Percentiles rank a stretch among this genome's conserved stretches.
These are phyloP conservation scores for Heterobasidion irregulare DNA, from an alignment of 1,284 basidiomycete genomes.

Conservation along the genomic window DNA sequence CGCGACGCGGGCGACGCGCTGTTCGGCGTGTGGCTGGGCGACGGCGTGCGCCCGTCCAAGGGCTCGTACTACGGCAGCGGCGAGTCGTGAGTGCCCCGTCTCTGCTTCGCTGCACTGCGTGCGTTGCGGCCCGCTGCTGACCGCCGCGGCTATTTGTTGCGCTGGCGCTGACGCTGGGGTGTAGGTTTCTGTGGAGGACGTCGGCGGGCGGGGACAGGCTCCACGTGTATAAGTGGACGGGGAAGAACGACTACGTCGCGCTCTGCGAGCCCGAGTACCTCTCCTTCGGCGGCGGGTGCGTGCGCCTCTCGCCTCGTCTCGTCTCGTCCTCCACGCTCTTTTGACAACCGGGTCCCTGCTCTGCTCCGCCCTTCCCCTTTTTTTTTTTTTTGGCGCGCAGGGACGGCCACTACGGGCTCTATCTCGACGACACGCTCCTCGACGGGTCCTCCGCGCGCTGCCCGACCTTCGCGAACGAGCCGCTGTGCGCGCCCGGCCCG, in stretches of 20 bases:
- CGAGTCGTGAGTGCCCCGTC: slow-evolving; percentile 59
- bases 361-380: background rate
- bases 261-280: slow-evolving; percentile 76
- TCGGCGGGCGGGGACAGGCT: slow-evolving; percentile 28
- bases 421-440: slow-evolving; percentile 78
- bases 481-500: slow-evolving; percentile 52
- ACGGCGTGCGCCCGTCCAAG: slow-evolving; percentile 52
- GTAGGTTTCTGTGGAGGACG: slow-evolving; percentile 72
- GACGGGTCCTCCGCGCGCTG: slow-evolving; percentile 81
- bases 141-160: background rate
- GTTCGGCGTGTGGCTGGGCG: slow-evolving; percentile 81
- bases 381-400: slow-evolving; percentile 25
- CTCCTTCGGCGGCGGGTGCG: slow-evolving; percentile 88
- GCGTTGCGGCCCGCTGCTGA: background rate
- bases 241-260: slow-evolving; percentile 85
- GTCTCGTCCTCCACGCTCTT: background rate
- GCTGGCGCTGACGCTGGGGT: background rate
- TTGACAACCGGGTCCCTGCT: background rate
- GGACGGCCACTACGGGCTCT: slow-evolving; percentile 83
- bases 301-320: slow-evolving; percentile 11
- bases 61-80: slow-evolving; percentile 79
- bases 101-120: background rate
- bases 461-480: slow-evolving; percentile 84
- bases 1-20: slow-evolving; percentile 51
- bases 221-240: slow-evolving; percentile 80